phyloP scores from a whole-genome alignment of 768 basidiomycete genomes.

The Nidularia pulvinata region DNA sequence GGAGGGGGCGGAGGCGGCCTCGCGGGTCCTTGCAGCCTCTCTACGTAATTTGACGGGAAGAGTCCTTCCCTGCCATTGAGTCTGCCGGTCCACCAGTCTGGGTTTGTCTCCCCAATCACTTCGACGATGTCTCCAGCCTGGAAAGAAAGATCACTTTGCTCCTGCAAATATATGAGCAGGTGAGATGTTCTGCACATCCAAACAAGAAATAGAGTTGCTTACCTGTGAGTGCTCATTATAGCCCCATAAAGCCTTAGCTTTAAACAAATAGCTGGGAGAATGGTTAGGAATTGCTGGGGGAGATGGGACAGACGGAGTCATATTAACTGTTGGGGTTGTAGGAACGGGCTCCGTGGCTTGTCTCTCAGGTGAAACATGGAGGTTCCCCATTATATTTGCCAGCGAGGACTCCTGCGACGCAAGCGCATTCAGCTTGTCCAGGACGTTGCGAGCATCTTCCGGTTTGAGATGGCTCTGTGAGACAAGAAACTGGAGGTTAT shows the following conservation, averaged over 20 bases:
- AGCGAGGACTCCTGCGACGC: conserved; percentile 2
- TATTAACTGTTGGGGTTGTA: background rate
- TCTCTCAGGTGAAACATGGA: background rate
- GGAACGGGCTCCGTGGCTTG: background rate
- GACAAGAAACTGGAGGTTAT: conserved; percentile 55
- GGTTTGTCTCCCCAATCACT: conserved; percentile 69
- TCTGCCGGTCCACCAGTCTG: conserved; percentile 89
- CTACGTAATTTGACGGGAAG: conserved; percentile 77
- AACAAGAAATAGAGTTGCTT: conserved; percentile 5
- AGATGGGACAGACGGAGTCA: background rate
- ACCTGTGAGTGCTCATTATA: conserved; percentile 65
- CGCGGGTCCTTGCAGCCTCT: conserved; percentile 36
- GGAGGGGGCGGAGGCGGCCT: conserved; percentile 8
- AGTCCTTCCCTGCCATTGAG: conserved; percentile 61
- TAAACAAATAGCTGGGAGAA: conserved; percentile 21
- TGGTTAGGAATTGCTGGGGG: conserved; percentile 6
- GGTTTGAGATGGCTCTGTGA: conserved; percentile 44
- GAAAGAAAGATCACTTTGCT: conserved; percentile 76
- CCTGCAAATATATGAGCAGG: conserved; percentile 33
- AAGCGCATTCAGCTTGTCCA: conserved; percentile 34
- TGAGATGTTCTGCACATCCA: background rate
- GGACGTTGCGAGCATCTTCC: conserved; percentile 42
- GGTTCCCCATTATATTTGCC: background rate
- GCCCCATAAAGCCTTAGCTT: conserved; percentile 58
- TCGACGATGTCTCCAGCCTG: conserved; percentile 72